phyloP scores from a whole-genome alignment of 2,329 filamentous ascomycete genomes.

The Ophiocordyceps sinensis region DNA sequence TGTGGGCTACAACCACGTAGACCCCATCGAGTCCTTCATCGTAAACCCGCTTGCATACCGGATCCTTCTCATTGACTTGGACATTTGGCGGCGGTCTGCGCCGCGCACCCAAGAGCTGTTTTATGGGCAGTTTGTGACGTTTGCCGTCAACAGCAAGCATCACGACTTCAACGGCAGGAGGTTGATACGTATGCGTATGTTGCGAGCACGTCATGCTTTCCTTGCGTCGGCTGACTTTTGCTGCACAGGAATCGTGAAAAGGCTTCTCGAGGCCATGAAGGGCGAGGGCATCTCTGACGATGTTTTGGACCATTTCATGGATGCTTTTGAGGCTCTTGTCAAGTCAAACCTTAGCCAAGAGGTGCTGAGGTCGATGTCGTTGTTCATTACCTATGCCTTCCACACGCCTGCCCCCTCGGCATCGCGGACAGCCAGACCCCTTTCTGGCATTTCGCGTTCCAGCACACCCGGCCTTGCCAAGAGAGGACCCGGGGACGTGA shows the following conservation, averaged over 20 bases:
- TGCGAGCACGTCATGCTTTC: constrained; percentile 7
- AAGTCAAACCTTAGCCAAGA: constrained; percentile 71
- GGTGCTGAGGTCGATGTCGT: constrained; percentile 69
- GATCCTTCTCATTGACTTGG: constrained; percentile 79
- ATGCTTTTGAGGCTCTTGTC: constrained; percentile 65
- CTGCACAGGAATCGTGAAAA: constrained; percentile 65
- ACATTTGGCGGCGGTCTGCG: constrained; percentile 78
- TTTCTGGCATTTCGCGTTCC: constrained; percentile 22
- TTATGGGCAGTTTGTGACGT: constrained; percentile 81
- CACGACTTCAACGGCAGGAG: constrained; percentile 84
- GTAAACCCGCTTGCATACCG: constrained; percentile 92
- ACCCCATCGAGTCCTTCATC: constrained; percentile 78
- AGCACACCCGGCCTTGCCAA: constrained; percentile 24
- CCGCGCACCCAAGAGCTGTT: constrained; percentile 71
- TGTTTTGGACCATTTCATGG: constrained; percentile 61
- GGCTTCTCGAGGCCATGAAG: constrained; percentile 80
- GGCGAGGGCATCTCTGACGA: constrained; percentile 61
- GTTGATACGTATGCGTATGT: constrained; percentile 76
- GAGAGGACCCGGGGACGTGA: constrained; percentile 21
- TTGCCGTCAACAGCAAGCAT: constrained; percentile 80
- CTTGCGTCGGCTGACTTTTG: constrained; percentile 1
- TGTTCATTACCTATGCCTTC: constrained; percentile 88
- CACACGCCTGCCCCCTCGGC: constrained; percentile 41
- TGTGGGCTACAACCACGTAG: constrained; percentile 71
- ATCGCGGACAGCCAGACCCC: constrained; percentile 35